Evolutionary conservation across 345 rosid species (phyloP).

Genomic region (Boechera retrofracta): DNA sequence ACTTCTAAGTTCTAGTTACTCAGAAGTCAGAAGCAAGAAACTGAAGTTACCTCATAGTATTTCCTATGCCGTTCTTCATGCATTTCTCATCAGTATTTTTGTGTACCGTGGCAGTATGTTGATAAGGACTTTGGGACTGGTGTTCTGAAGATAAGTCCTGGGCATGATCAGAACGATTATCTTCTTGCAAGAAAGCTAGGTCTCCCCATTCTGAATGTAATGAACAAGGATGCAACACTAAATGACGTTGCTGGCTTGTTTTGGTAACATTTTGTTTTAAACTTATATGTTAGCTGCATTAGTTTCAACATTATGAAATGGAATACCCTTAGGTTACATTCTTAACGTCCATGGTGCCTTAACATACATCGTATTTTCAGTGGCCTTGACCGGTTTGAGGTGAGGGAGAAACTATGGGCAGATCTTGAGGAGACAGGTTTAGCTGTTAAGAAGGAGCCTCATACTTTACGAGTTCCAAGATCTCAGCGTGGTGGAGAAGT

Average conservation of each 20-base stretch:
- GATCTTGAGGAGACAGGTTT: slow-evolving; percentile 93
- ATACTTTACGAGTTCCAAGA: slow-evolving; percentile 83
- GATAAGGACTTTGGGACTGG: slow-evolving; percentile 99
- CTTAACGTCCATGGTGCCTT: slow-evolving; percentile 30
- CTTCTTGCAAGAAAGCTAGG: slow-evolving; percentile 96
- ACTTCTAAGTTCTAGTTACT: slow-evolving; percentile 28
- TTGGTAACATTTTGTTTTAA: slow-evolving; percentile 54
- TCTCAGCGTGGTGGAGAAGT: slow-evolving; percentile 99
- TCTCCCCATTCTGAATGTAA: slow-evolving; percentile 93
- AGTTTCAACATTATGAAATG: slow-evolving; percentile 3
- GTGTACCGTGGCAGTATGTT: slow-evolving; percentile 67
- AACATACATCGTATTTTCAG: slow-evolving; percentile 49
- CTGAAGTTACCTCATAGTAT: slow-evolving; percentile 20
- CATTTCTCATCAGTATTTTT: slow-evolving; percentile 34
- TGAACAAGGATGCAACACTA: slow-evolving; percentile 96
- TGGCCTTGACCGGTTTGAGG: slow-evolving; percentile 95
- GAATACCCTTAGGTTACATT: slow-evolving; percentile 22
- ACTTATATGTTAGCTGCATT: slow-evolving; percentile 31
- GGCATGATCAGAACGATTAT: slow-evolving; percentile 97
- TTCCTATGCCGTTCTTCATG: slow-evolving; percentile 11
- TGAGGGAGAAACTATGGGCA: slow-evolving; percentile 85
- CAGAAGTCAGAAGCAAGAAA: neutral
- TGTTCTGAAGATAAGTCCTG: slow-evolving; percentile 98
- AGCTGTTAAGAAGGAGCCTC: slow-evolving; percentile 83
- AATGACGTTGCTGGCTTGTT: slow-evolving; percentile 95